Conservation (phyloP, 2,329 filamentous ascomycete species). For the Ophiostoma ulmi region DNA sequence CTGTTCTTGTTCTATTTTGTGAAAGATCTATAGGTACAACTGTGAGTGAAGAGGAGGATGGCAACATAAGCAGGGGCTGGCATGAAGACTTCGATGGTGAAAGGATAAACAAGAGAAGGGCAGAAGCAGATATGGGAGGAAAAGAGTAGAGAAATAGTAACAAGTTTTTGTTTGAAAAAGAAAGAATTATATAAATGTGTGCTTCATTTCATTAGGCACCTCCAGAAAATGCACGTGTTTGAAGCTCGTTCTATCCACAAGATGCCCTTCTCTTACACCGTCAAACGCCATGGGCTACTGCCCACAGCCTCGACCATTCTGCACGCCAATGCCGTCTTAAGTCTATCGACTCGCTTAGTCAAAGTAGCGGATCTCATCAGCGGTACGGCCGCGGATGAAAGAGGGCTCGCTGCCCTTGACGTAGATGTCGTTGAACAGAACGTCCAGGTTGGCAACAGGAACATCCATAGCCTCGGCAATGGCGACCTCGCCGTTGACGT, state of each 20-base stretch:
- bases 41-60: neutral
- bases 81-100: neutral
- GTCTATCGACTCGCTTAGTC: conserved; percentile 34
- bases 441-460: conserved; percentile 73
- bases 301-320: neutral
- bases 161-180: conserved; percentile 9
- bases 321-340: neutral
- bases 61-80: neutral
- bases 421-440: conserved; percentile 96
- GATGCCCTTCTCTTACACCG: neutral
- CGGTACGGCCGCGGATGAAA: conserved; percentile 79
- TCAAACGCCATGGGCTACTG: neutral
- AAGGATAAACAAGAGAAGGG: neutral
- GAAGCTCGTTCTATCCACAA: neutral
- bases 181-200: conserved; percentile 13
- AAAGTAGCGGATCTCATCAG: conserved; percentile 95
- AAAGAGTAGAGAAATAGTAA: neutral
- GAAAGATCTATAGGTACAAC: neutral
- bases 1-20: neutral
- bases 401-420: conserved; percentile 79
- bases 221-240: conserved; percentile 5
- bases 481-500: conserved; percentile 86
- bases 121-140: neutral
- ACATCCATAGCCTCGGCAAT: conserved; percentile 80
- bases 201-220: conserved; percentile 5